Conservation (phyloP, 306 rosid species). For the Gastrolobium bilobum region DNA sequence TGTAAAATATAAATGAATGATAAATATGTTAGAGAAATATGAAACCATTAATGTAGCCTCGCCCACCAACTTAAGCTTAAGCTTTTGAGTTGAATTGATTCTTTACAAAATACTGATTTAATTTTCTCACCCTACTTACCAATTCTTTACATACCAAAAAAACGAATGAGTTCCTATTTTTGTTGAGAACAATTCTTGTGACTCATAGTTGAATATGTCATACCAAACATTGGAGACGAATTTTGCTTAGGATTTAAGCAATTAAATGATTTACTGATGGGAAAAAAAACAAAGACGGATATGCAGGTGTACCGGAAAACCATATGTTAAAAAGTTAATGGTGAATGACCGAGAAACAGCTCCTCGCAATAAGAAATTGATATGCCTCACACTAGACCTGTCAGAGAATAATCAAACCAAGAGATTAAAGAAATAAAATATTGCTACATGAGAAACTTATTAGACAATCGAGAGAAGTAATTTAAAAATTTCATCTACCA, state of each 20-base stretch:
- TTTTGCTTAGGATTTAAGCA: constrained; percentile 25
- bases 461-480: constrained; percentile 32
- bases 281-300: constrained; percentile 30
- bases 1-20: constrained; percentile 21
- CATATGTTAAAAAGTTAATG: constrained; percentile 92
- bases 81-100: too few species aligned
- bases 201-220: constrained; percentile 33
- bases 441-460: constrained; percentile 36
- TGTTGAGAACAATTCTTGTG: constrained; percentile 33
- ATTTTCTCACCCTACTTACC: constrained; percentile 21
- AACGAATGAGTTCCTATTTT: constrained; percentile 12
- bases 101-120: neutral
- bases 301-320: constrained; percentile 82
- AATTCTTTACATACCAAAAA: constrained; percentile 27
- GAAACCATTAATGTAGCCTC: too few species aligned
- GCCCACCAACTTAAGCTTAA: too few species aligned
- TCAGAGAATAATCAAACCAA: constrained; percentile 42
- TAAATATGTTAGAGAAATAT: neutral
- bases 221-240: constrained; percentile 20
- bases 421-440: constrained; percentile 27
- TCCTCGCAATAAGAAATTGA: constrained; percentile 73
- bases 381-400: constrained; percentile 82
- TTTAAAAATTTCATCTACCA: constrained; percentile 17
- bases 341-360: constrained; percentile 80
- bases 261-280: constrained; percentile 12